A percentile compares a stretch with the other conserved stretches of the same genome.
phyloP scores from a whole-genome alignment of 2,329 filamentous ascomycete genomes.

The Diaporthe sp. region DNA sequence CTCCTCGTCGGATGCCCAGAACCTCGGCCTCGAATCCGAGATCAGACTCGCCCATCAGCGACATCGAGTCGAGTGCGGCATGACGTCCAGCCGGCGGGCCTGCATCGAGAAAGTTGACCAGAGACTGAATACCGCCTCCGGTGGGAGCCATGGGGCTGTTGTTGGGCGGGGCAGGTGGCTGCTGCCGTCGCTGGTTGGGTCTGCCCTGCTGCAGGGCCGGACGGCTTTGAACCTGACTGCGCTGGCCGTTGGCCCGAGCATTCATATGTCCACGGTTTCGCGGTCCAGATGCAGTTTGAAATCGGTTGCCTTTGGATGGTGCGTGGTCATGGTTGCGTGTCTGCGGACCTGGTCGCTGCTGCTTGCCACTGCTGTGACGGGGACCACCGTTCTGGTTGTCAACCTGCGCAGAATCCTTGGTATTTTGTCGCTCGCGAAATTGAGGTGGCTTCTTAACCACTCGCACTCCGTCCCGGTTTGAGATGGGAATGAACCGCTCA shows the following conservation, averaged over 20 bases:
- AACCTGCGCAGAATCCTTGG: too few relatives aligned
- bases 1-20: conserved; percentile 3
- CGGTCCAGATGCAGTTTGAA: fast-evolving
- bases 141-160: too few relatives aligned
- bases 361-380: not conserved
- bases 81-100: too few relatives aligned
- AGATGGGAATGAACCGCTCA: conserved; percentile 23
- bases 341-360: too few relatives aligned
- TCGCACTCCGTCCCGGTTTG: conserved; percentile 15
- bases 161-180: too few relatives aligned
- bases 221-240: not conserved
- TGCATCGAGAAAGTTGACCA: not conserved
- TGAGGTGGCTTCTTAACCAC: not conserved
- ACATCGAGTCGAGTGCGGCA: not conserved
- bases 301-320: not conserved
- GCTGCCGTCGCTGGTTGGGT: not conserved
- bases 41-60: conserved; percentile 15
- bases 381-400: not conserved
- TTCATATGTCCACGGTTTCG: not conserved
- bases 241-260: not conserved
- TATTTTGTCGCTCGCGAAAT: not conserved
- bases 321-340: not conserved
- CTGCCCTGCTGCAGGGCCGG: not conserved
- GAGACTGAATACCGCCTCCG: too few relatives aligned
- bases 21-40: conserved; percentile 32